A percentile compares a stretch with the other conserved stretches of the same genome.
These are phyloP conservation scores for Torulaspora quercuum DNA, from an alignment of 805 yeast species.

Conservation along the genomic window DNA sequence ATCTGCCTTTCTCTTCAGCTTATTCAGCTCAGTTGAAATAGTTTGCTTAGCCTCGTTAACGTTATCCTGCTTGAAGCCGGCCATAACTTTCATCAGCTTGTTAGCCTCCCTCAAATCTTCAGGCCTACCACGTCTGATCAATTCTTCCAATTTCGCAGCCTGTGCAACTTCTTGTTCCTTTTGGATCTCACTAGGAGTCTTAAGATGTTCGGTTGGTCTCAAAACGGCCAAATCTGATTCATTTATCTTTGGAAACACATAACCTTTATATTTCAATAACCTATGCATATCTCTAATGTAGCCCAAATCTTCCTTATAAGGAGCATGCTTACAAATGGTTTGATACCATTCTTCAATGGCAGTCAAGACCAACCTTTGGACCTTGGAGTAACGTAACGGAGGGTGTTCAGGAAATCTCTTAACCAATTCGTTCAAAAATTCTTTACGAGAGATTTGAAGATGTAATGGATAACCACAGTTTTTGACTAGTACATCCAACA, in stretches of 20 bases:
- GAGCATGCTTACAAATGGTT: slow-evolving; percentile 84
- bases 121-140: slow-evolving; percentile 92
- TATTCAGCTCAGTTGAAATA: slow-evolving; percentile 78
- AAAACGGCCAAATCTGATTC: slow-evolving; percentile 90
- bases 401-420: slow-evolving; percentile 93
- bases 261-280: slow-evolving; percentile 83
- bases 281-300: slow-evolving; percentile 96
- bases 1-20: slow-evolving; percentile 80
- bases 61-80: slow-evolving; percentile 89
- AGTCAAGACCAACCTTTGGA: slow-evolving; percentile 80
- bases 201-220: slow-evolving; percentile 81
- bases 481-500: slow-evolving; percentile 86
- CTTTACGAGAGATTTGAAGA: slow-evolving; percentile 89
- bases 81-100: slow-evolving; percentile 95
- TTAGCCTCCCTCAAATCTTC: slow-evolving; percentile 95
- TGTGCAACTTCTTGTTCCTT: slow-evolving; percentile 91
- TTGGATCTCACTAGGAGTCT: slow-evolving; percentile 85
- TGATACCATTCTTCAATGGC: slow-evolving; percentile 97
- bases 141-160: slow-evolving; percentile 90
- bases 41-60: slow-evolving; percentile 61
- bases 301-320: slow-evolving; percentile 87
- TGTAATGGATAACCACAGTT: slow-evolving; percentile 98
- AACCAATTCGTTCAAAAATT: slow-evolving; percentile 88
- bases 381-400: slow-evolving; percentile 75
- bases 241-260: slow-evolving; percentile 86